phyloP scores from a whole-genome alignment of 176 grass and related monocot genomes.

The Aegilops tauschii region DNA sequence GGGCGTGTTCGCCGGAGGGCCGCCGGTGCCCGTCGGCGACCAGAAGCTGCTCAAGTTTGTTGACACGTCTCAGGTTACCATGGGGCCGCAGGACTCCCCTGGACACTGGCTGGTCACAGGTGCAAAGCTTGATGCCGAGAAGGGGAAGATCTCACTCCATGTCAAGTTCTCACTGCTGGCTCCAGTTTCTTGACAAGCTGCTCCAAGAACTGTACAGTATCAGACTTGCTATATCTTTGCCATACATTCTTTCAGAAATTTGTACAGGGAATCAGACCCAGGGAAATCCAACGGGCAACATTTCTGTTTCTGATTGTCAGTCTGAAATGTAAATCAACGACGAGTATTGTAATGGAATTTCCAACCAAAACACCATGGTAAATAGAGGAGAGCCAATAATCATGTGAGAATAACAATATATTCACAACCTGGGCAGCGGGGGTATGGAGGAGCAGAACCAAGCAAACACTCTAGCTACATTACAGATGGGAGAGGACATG shows the following conservation, averaged over 20 bases:
- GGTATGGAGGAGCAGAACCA: constrained; percentile 23
- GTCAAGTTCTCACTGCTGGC: constrained; percentile 88
- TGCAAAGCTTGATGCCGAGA: constrained; percentile 71
- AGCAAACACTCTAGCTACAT: constrained; percentile 34
- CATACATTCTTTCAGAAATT: not conserved
- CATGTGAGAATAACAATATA: constrained; percentile 57
- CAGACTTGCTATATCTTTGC: not conserved
- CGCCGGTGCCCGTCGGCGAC: constrained; percentile 60
- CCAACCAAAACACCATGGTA: not conserved
- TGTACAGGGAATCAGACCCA: not conserved
- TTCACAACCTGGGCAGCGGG: constrained; percentile 67
- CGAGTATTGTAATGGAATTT: not conserved
- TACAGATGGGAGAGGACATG: constrained; percentile 29
- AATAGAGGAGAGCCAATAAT: constrained; percentile 11
- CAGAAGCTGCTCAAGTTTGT: constrained; percentile 81
- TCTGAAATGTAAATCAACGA: not conserved
- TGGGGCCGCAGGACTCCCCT: constrained; percentile 71
- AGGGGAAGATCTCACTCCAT: constrained; percentile 75
- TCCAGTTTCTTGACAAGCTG: constrained; percentile 41
- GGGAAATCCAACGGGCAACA: not conserved
- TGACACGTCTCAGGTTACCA: constrained; percentile 64
- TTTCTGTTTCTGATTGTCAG: not conserved
- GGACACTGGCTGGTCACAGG: constrained; percentile 93
- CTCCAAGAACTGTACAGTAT: constrained; percentile 16
- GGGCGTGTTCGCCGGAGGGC: constrained; percentile 53